A percentile compares a stretch with the other conserved stretches of the same genome.
Evolutionary conservation across 805 yeast genomes (phyloP).

Genomic region (Kodamaea jinghongensis): DNA sequence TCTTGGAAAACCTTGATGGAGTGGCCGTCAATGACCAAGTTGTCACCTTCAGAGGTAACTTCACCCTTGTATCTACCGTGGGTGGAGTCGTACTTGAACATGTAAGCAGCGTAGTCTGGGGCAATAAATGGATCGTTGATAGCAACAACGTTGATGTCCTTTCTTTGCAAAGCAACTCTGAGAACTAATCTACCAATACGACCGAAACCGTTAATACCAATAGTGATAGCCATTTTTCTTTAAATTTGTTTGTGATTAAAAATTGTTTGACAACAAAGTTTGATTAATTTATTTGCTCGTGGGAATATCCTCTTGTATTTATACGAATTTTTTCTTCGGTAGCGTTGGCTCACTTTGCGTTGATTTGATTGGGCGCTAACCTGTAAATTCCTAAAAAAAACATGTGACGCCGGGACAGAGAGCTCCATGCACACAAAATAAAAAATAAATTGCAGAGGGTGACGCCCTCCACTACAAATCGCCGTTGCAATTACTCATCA

Average conservation of each 20-base stretch:
- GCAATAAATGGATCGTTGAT: conserved; percentile 35
- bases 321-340: conserved; percentile 6
- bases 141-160: conserved; percentile 32
- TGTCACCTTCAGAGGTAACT: conserved; percentile 22
- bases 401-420: conserved; percentile 7
- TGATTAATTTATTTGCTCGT: background rate
- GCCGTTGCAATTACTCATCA: background rate
- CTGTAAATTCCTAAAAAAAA: conserved; percentile 5
- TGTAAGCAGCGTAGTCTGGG: conserved; percentile 35
- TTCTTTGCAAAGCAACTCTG: conserved; percentile 32
- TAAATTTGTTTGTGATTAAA: conserved; percentile 1
- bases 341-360: conserved; percentile 2
- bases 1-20: conserved; percentile 30
- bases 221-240: conserved; percentile 22
- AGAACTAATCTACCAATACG: conserved; percentile 36
- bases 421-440: conserved; percentile 9
- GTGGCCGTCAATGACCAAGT: conserved; percentile 28
- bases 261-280: conserved; percentile 1
- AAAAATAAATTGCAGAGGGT: background rate
- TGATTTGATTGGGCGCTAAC: conserved; percentile 5
- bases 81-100: conserved; percentile 38
- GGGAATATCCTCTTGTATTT: conserved; percentile 8
- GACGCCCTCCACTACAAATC: conserved; percentile 1
- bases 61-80: conserved; percentile 33
- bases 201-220: conserved; percentile 38